Conservation (phyloP, 306 rosid species). For the Ormosia emarginata region DNA sequence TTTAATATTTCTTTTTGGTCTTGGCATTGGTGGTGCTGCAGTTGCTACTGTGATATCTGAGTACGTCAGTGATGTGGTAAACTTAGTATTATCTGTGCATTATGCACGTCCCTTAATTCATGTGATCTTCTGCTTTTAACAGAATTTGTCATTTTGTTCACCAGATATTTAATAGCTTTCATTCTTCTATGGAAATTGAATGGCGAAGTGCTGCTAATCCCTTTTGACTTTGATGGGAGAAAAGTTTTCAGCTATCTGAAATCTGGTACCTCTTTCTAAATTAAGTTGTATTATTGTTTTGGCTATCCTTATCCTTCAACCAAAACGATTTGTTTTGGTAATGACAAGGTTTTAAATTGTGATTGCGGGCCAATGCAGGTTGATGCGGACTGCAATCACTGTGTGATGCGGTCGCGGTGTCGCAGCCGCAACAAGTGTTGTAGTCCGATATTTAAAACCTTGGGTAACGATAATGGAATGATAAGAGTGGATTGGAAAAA, state of each 20-base stretch:
- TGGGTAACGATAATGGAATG: neutral
- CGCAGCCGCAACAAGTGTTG: no score
- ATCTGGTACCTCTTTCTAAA: constrained; percentile 58
- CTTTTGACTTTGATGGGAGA: constrained; percentile 59
- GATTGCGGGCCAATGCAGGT: no score
- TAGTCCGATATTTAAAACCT: no score
- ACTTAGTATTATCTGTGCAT: constrained; percentile 45
- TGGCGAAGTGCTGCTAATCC: constrained; percentile 53
- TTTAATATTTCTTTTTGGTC: constrained; percentile 57
- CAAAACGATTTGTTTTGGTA: neutral
- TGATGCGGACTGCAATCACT: no score
- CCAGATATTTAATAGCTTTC: constrained; percentile 80
- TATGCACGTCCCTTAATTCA: constrained; percentile 33
- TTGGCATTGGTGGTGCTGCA: constrained; percentile 91
- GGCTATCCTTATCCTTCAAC: constrained; percentile 2
- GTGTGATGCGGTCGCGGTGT: no score
- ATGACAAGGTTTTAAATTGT: no score
- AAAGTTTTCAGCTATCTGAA: constrained; percentile 68
- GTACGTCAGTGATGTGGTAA: constrained; percentile 91
- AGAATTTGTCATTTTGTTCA: constrained; percentile 19
- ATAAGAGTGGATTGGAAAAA: neutral
- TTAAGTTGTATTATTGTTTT: constrained; percentile 11
- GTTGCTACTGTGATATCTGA: constrained; percentile 84
- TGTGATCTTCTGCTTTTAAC: constrained; percentile 25
- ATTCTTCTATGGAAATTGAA: constrained; percentile 81